A percentile compares a stretch with the other conserved stretches of the same genome.
These are phyloP conservation scores for Lasiosphaeria miniovina DNA, from an alignment of 495 filamentous ascomycete species.

Conservation along the genomic window DNA sequence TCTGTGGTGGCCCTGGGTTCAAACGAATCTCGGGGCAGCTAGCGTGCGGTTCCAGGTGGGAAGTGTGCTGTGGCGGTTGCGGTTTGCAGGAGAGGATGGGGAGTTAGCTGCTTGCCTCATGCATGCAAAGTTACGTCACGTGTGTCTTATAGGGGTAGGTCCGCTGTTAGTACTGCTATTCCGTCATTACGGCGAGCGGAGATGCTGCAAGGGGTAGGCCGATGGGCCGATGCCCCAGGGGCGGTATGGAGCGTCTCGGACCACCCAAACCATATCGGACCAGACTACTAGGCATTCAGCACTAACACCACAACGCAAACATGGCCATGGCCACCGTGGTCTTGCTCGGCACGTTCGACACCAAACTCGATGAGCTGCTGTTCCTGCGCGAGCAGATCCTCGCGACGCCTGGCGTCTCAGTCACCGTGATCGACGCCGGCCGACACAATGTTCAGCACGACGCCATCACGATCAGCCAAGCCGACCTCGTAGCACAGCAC, in stretches of 20 bases:
- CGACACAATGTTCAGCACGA: conserved; percentile 38
- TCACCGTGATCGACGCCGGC: conserved; percentile 58
- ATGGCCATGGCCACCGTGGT: conserved; percentile 44
- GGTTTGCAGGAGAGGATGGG: not conserved
- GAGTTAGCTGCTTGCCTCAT: not conserved
- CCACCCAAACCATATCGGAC: not conserved
- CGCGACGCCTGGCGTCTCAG: conserved; percentile 19
- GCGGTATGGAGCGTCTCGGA: too few relatives aligned
- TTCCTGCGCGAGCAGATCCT: conserved; percentile 52
- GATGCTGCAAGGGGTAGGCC: too few relatives aligned
- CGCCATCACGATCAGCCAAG: conserved; percentile 46
- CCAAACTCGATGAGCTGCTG: conserved; percentile 60
- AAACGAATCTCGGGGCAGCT: too few relatives aligned
- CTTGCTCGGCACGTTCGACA: conserved; percentile 66
- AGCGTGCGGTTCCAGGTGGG: too few relatives aligned
- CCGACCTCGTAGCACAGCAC: conserved; percentile 22
- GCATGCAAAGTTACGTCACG: not conserved
- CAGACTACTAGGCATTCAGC: not conserved
- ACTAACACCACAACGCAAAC: not conserved
- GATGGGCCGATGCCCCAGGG: too few relatives aligned
- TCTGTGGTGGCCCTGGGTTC: too few relatives aligned
- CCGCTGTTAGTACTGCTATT: too few relatives aligned
- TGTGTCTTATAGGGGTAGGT: not conserved
- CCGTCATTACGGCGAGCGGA: too few relatives aligned
- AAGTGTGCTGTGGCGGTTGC: too few relatives aligned